Conservation (phyloP, 768 basidiomycete genomes). For the Boletus sp. region DNA sequence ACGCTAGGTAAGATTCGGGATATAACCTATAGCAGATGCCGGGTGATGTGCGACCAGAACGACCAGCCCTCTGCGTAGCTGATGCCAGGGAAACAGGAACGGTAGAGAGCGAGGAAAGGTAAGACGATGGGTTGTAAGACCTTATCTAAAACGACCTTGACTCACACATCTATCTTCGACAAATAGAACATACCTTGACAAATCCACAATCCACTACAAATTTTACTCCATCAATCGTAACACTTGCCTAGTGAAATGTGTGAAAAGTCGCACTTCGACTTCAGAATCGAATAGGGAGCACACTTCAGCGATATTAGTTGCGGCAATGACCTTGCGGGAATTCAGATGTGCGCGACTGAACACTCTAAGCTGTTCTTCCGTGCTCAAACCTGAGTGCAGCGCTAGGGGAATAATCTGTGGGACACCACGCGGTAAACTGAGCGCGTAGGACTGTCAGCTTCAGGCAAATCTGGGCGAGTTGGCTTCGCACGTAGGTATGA, state of each 20-base stretch:
- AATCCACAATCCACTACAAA: constrained; percentile 94
- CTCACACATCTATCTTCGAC: not conserved
- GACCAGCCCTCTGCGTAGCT: constrained; percentile 88
- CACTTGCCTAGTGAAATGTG: constrained; percentile 62
- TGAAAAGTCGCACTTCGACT: not conserved
- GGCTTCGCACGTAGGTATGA: constrained; percentile 58
- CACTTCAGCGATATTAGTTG: constrained; percentile 96
- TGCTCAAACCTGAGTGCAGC: constrained; percentile 85
- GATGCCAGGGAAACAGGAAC: constrained; percentile 86
- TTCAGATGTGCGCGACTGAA: constrained; percentile 77
- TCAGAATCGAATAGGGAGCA: constrained; percentile 1
- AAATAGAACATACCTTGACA: constrained; percentile 67
- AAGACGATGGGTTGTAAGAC: constrained; percentile 82
- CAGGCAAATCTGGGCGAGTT: not conserved
- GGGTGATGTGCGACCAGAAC: constrained; percentile 90
- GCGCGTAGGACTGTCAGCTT: not conserved
- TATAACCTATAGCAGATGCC: constrained; percentile 94
- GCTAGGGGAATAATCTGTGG: constrained; percentile 65
- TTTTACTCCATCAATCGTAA: constrained; percentile 94
- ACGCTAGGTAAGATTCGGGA: constrained; percentile 55
- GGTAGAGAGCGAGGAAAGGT: constrained; percentile 78
- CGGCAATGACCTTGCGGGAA: constrained; percentile 83
- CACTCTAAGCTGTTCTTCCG: constrained; percentile 81
- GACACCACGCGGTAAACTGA: constrained; percentile 52
- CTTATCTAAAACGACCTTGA: constrained; percentile 57